Evolutionary conservation across 78 protist genomes (phyloP), one percentile per base, ranked within the genome.

Genomic region (Neovahlkampfia damariscottae): DNA sequence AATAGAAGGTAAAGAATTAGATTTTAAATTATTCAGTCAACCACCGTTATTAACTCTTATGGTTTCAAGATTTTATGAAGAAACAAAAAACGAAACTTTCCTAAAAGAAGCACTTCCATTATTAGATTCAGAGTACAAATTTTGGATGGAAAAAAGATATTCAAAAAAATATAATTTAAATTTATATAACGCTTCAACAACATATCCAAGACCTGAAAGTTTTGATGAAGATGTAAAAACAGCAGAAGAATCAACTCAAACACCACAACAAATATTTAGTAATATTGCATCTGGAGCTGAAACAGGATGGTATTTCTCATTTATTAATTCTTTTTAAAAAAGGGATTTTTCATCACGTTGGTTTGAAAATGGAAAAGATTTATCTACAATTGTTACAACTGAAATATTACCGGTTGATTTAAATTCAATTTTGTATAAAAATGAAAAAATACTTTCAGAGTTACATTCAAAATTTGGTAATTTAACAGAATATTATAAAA

Each of bases 41-140:
- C 87, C 82, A 27, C 87, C 87, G 39, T 76, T 83, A 28, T 71
- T 83, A 59, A 9, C 73, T 10, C 40, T n/a, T 76, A 83, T 83
- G 87, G 37, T 83, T 27, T 32, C 0, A 28, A 59, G 28, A 19
- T 77, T 70, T 59, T 28, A 70, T 34, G 5, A 8, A 40, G 69
- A 29, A 35, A 76, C 70, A 5, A 70, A 29, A 41, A 8, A 59
- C 69, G 3, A 8, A 3, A 3, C 8, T 34, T 2, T 69, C 27
- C 74, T 78, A 19, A 28, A 9, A 3, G 19, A 6, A 19, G 83
- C 79, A 2, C n/a, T 71, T 58, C 38, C 58, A 0, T 6, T 38
- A 8, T 34, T 41, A 19, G 41, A 36, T 9, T 10, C 3, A 5
- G 83, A 79, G 38, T n/a, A 40, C 41, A 4, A 10, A 36, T 79